phyloP scores from a whole-genome alignment of 169 alveolate genomes.

The Plasmodium cynomolgi region DNA sequence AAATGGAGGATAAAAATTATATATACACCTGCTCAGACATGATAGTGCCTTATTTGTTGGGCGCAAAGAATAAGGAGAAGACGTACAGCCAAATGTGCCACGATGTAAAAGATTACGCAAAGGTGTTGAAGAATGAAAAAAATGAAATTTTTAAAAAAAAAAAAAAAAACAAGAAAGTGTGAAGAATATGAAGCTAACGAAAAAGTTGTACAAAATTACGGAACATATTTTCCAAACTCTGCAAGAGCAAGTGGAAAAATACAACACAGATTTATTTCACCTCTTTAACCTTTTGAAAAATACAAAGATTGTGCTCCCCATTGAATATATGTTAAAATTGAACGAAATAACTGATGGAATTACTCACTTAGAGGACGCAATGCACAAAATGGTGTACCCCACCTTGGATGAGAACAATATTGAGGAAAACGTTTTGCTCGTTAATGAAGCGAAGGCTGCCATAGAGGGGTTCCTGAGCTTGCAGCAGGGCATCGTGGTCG shows the following conservation, averaged over 20 bases:
- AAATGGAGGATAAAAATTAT: slow-evolving; percentile 15
- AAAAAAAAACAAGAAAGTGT: slow-evolving; percentile 25
- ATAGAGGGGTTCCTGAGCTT: neutral
- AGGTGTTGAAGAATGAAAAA: slow-evolving; percentile 25
- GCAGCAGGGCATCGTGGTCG: neutral
- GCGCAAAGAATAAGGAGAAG: slow-evolving; percentile 7
- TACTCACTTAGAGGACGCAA: neutral
- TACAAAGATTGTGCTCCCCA: neutral
- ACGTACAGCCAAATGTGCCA: slow-evolving; percentile 19
- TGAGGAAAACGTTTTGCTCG: slow-evolving; percentile 10
- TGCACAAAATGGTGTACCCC: slow-evolving; percentile 15
- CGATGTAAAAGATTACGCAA: slow-evolving; percentile 7
- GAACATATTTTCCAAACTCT: slow-evolving; percentile 17
- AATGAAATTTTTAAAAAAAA: slow-evolving; percentile 8
- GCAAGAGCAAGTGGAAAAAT: slow-evolving; percentile 12
- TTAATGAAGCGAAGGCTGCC: slow-evolving; percentile 12
- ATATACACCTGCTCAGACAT: slow-evolving; percentile 62
- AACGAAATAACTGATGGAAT: slow-evolving; percentile 13
- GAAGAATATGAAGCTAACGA: neutral
- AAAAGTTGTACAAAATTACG: slow-evolving; percentile 41
- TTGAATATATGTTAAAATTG: slow-evolving; percentile 4
- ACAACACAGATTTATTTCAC: neutral
- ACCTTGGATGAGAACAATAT: neutral
- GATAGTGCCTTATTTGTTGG: slow-evolving; percentile 48
- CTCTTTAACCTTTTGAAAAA: slow-evolving; percentile 31